These are phyloP conservation scores for Vitis amurensis DNA, from an alignment of 164 flowering plant species.

Conservation along the genomic window DNA sequence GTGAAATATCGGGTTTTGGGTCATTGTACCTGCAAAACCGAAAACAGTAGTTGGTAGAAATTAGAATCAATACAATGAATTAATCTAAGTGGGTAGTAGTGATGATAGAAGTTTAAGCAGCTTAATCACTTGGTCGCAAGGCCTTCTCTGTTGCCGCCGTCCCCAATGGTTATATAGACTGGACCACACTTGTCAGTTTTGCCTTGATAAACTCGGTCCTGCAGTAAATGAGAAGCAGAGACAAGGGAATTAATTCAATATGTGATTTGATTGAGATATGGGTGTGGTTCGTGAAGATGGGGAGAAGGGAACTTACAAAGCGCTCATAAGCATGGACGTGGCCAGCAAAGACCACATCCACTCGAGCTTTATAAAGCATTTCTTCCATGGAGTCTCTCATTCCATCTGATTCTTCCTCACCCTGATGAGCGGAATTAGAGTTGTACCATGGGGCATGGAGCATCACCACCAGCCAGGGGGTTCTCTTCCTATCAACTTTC, in stretches of 20 bases:
- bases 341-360: conserved; percentile 74
- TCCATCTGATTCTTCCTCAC: conserved; percentile 45
- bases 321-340: conserved; percentile 96
- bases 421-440: conserved; percentile 70
- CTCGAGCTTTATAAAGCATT: conserved; percentile 57
- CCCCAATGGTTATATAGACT: conserved; percentile 63
- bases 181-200: conserved; percentile 54
- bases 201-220: conserved; percentile 54
- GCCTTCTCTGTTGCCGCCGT: conserved; percentile 82
- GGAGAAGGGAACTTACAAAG: conserved; percentile 50
- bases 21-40: conserved; percentile 35
- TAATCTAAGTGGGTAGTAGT: not conserved
- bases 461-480: conserved; percentile 68
- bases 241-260: not conserved
- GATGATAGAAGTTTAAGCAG: too few relatives aligned
- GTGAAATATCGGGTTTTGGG: conserved; percentile 56
- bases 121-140: conserved; percentile 48
- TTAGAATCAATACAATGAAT: not conserved
- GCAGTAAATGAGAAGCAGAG: not conserved
- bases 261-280: too few relatives aligned
- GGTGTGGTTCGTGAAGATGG: too few relatives aligned
- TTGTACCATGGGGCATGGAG: conserved; percentile 92
- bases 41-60: not conserved
- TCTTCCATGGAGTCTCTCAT: conserved; percentile 73
- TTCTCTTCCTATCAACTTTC: conserved; percentile 55